These are phyloP conservation scores for Tolypocladium album DNA, from an alignment of 2,329 filamentous ascomycete species.

Conservation along the genomic window DNA sequence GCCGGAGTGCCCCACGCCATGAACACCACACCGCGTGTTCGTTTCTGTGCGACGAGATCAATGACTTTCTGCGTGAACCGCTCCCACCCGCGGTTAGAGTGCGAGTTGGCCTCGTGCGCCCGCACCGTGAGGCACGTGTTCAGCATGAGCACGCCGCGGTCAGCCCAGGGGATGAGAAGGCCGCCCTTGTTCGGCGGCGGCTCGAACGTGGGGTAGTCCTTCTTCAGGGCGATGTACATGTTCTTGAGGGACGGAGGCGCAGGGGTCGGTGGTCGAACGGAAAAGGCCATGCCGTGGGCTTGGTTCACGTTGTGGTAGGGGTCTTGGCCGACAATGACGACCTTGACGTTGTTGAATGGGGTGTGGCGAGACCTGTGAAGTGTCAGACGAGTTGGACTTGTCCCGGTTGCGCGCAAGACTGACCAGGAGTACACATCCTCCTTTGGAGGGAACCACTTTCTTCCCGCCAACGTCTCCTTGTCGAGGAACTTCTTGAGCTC, in stretches of 20 bases:
- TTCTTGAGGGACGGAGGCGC: constrained; percentile 87
- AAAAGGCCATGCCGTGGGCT: constrained; percentile 93
- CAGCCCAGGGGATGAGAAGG: constrained; percentile 85
- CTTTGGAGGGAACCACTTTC: constrained; percentile 77
- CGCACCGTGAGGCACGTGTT: constrained; percentile 94
- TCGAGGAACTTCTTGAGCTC: constrained; percentile 81
- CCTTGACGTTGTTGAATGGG: constrained; percentile 78
- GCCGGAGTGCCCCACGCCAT: constrained; percentile 88
- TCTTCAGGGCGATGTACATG: constrained; percentile 81
- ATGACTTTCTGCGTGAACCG: constrained; percentile 85
- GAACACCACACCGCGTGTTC: constrained; percentile 79
- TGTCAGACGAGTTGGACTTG: neutral
- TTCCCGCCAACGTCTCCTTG: constrained; percentile 60
- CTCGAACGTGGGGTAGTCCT: constrained; percentile 75
- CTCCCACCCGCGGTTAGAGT: constrained; percentile 86
- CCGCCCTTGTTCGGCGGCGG: constrained; percentile 69
- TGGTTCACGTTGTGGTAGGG: constrained; percentile 95
- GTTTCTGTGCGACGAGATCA: constrained; percentile 69
- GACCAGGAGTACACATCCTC: constrained; percentile 94
- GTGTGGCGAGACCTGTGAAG: constrained; percentile 79
- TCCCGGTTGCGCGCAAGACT: constrained; percentile 10
- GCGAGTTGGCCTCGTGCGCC: constrained; percentile 77
- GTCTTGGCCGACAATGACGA: constrained; percentile 90
- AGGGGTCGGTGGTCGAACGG: constrained; percentile 76
- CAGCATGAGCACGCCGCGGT: constrained; percentile 82